Evolutionary conservation across 805 yeast genomes (phyloP).

Genomic region (Starmerella bacillaris): DNA sequence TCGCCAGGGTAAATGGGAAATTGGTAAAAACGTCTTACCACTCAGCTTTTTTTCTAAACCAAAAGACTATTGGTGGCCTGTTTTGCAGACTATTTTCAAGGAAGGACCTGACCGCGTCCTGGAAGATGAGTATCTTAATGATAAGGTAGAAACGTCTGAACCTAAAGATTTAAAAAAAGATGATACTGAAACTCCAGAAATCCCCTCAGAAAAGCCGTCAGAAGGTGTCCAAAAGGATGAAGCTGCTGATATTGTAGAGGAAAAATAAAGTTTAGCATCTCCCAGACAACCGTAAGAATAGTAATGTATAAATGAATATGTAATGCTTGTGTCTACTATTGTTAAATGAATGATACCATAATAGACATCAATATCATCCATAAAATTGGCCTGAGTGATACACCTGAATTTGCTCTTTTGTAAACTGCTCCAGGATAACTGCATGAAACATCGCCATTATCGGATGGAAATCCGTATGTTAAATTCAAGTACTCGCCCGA

Average conservation of each 20-base stretch:
- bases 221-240: too few species aligned
- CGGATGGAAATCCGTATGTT: conserved; percentile 19
- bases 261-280: too few species aligned
- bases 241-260: too few species aligned
- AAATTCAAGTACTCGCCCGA: conserved; percentile 8
- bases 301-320: too few species aligned
- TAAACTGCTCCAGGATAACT: conserved; percentile 25
- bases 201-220: too few species aligned
- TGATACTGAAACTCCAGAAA: too few species aligned
- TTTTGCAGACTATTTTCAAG: conserved; percentile 24
- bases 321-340: too few species aligned
- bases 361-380: not conserved
- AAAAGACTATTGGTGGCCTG: conserved; percentile 43
- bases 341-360: too few species aligned
- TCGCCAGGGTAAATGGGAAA: conserved; percentile 70
- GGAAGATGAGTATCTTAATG: conserved; percentile 1
- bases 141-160: too few species aligned
- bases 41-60: conserved; percentile 40
- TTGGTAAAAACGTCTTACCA: conserved; percentile 49
- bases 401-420: conserved; percentile 5
- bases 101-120: conserved; percentile 19
- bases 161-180: too few species aligned
- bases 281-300: too few species aligned
- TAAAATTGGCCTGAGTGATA: not conserved
- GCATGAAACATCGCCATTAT: conserved; percentile 23